These are phyloP conservation scores for Umbellularia californica DNA, from an alignment of 164 flowering plant genomes.

Conservation along the genomic window DNA sequence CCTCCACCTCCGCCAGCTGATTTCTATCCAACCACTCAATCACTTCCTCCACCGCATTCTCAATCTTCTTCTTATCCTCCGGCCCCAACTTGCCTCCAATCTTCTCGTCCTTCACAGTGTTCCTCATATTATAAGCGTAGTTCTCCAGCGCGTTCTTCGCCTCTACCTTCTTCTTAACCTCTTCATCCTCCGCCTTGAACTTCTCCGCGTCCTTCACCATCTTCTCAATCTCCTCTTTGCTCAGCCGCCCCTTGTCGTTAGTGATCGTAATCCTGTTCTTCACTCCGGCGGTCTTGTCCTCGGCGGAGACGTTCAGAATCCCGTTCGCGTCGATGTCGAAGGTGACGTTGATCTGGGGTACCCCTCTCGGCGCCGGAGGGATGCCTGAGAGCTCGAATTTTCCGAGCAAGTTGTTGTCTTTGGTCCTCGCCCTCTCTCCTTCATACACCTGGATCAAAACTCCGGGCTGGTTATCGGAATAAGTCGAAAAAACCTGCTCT, in stretches of 20 bases:
- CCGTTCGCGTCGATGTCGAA: slow-evolving; percentile 33
- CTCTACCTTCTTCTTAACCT: slow-evolving; percentile 40
- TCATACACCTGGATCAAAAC: slow-evolving; percentile 37
- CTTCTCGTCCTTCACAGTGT: slow-evolving; percentile 38
- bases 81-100: slow-evolving; percentile 26
- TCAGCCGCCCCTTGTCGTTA: slow-evolving; percentile 35
- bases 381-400: slow-evolving; percentile 32
- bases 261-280: slow-evolving; percentile 45
- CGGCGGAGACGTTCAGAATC: slow-evolving; percentile 40
- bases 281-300: slow-evolving; percentile 41
- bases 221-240: slow-evolving; percentile 29
- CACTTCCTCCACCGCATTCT: slow-evolving; percentile 10
- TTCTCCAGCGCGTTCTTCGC: slow-evolving; percentile 34
- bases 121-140: slow-evolving; percentile 38
- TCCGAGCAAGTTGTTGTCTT: slow-evolving; percentile 27
- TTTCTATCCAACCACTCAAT: slow-evolving; percentile 15
- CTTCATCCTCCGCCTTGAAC: slow-evolving; percentile 37
- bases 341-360: slow-evolving; percentile 39
- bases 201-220: slow-evolving; percentile 42
- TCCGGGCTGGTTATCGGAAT: slow-evolving; percentile 39
- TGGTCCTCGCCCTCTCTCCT: slow-evolving; percentile 37
- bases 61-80: slow-evolving; percentile 17
- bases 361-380: slow-evolving; percentile 42
- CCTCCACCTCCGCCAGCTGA: slow-evolving; percentile 16
- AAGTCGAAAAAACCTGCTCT: slow-evolving; percentile 31